Conservation (phyloP, 805 yeast genomes). For the Starmerella kuoi region DNA sequence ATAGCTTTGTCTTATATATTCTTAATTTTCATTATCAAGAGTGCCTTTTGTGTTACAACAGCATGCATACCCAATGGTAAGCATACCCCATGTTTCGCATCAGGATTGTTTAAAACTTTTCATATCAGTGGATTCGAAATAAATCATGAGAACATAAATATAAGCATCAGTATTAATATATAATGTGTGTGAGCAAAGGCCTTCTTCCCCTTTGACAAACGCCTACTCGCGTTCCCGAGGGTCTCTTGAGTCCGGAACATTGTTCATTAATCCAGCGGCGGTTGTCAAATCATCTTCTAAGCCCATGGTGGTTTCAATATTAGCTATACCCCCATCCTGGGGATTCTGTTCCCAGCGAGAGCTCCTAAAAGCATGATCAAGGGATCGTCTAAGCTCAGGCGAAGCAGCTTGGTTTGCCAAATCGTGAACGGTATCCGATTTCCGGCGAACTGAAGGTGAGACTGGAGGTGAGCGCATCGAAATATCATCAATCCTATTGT, state of each 20-base stretch:
- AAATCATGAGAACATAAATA: too few species aligned
- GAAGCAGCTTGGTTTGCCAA: constrained; percentile 11
- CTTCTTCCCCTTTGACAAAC: too few species aligned
- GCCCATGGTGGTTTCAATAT: constrained; percentile 20
- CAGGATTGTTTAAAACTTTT: too few species aligned
- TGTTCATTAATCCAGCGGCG: constrained; percentile 27
- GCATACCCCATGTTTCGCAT: too few species aligned
- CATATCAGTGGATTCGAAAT: too few species aligned
- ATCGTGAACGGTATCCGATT: constrained; percentile 14
- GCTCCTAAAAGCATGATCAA: constrained; percentile 22
- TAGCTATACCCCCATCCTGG: constrained; percentile 15
- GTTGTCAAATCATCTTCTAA: constrained; percentile 27
- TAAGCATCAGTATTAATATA: too few species aligned
- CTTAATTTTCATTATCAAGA: not conserved
- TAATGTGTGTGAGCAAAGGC: too few species aligned
- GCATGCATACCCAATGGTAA: too few species aligned
- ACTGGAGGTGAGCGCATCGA: not conserved
- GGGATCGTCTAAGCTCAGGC: constrained; percentile 21
- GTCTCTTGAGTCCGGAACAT: too few species aligned
- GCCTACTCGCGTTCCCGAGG: too few species aligned
- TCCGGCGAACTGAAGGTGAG: not conserved
- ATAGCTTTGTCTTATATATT: not conserved
- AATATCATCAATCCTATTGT: not conserved
- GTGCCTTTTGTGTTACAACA: too few species aligned
- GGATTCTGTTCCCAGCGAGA: constrained; percentile 25